Base-by-base conservation (phyloP, 805 yeast genomes). In the Citeromyces matritensis region DNA sequence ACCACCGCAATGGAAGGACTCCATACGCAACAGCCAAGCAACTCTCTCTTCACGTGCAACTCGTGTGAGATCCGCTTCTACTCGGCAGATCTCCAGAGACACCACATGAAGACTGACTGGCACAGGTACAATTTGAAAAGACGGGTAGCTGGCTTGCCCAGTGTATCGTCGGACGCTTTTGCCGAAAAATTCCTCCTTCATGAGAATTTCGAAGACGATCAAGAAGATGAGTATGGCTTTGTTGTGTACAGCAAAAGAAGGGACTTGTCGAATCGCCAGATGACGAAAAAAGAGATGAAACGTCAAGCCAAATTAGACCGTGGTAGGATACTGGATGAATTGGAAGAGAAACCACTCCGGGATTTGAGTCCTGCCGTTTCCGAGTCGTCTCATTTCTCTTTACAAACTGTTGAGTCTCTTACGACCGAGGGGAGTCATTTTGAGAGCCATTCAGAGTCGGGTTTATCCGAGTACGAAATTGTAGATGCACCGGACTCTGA, bases 151-250 rank as follows among this genome's bases (percentile, higher is more conserved):
- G 57, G 55, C 37, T 48, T 63, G 39, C 66, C 69, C 3, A 47
- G 62, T 11, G 57, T 63, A 17, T 51, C 55, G 32, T 64, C 63
- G 30, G 62, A 53, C n/a, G 33, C 29, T n/a, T 39, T 39, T 37
- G 40, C 38, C 9, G 36, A 34, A 29, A 39, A 39, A 32, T 37
- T 39, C 27, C 30, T 35, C 5, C 8, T 33, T 27, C 23, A 33
- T 9, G 26, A 13, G 8, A 37, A 31, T n/a, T 37, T 32, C 3
- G 30, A 31, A 17, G 38, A 41, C 19, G 38, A 44, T 15, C 40
- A 51, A 28, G 74, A 65, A 35, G 76, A 69, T 44, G 78, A 71
- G 37, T 65, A 52, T 45, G 78, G 79, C 0, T 71, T 71, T 44
- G 48, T 45, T 29, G 46, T 67, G 4, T 49, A 47, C 32, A 42